Evolutionary conservation across 208 protist genomes (phyloP).

Genomic region (Leishmania martiniquensis): DNA sequence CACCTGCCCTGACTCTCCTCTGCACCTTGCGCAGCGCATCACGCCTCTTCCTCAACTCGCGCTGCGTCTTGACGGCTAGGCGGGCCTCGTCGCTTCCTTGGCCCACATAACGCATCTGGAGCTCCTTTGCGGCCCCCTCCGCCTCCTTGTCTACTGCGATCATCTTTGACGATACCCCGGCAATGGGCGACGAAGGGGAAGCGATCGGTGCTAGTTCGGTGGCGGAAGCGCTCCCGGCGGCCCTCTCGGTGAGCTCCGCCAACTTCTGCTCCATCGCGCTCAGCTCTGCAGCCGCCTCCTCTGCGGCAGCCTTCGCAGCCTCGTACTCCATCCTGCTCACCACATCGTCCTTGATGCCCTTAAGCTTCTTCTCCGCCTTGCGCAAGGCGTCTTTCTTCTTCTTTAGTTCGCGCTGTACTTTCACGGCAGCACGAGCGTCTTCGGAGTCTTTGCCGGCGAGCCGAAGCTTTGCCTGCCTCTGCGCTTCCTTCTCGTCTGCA

Average conservation of each 20-base stretch:
- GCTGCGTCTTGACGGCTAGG: conserved; percentile 45
- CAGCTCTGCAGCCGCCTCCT: conserved; percentile 13
- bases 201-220: not conserved
- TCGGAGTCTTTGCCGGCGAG: conserved; percentile 46
- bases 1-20: conserved; percentile 48
- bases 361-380: conserved; percentile 58
- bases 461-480: conserved; percentile 30
- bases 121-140: conserved; percentile 34
- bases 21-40: conserved; percentile 52
- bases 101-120: conserved; percentile 35
- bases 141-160: conserved; percentile 27
- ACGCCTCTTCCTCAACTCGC: conserved; percentile 69
- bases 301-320: not conserved
- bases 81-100: conserved; percentile 40
- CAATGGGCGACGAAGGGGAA: not conserved
- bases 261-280: conserved; percentile 15
- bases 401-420: conserved; percentile 65
- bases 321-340: not conserved
- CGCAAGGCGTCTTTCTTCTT: conserved; percentile 54
- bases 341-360: conserved; percentile 24
- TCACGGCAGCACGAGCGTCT: conserved; percentile 38
- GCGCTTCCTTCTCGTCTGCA: conserved; percentile 24
- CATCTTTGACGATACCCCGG: not conserved
- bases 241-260: conserved; percentile 12
- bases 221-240: not conserved